These are phyloP conservation scores for Paxillus rubicundulus DNA, from an alignment of 768 basidiomycete genomes.

Conservation along the genomic window DNA sequence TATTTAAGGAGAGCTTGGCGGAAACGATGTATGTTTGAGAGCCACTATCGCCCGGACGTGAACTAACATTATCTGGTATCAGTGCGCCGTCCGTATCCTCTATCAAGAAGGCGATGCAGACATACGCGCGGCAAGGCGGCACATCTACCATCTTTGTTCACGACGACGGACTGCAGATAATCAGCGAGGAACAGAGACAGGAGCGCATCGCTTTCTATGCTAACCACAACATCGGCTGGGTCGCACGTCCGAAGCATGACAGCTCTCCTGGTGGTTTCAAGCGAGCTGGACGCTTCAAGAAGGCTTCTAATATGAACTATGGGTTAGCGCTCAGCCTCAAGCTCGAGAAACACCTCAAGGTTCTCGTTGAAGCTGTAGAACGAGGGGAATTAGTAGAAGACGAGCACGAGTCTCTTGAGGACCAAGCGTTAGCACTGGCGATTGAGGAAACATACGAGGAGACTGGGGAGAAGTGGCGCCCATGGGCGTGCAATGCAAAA, in stretches of 20 bases:
- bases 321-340: constrained; percentile 47
- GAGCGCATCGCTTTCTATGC: constrained; percentile 52
- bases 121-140: constrained; percentile 66
- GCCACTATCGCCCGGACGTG: not conserved
- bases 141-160: constrained; percentile 56
- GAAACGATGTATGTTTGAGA: constrained; percentile 65
- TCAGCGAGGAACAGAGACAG: constrained; percentile 46
- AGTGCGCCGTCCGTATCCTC: constrained; percentile 76
- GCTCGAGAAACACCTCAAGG: constrained; percentile 34
- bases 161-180: constrained; percentile 58
- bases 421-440: constrained; percentile 66
- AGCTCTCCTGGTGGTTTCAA: constrained; percentile 25
- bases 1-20: constrained; percentile 81
- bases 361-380: constrained; percentile 46
- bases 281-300: constrained; percentile 82
- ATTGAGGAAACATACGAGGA: constrained; percentile 71
- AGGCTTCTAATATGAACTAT: constrained; percentile 91
- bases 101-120: constrained; percentile 60
- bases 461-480: constrained; percentile 55
- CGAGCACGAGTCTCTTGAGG: constrained; percentile 49
- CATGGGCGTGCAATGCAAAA: constrained; percentile 78
- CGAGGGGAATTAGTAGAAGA: constrained; percentile 41
- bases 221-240: constrained; percentile 56
- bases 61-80: not conserved
- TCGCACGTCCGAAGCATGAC: constrained; percentile 54